Percentiles rank a stretch among this genome's conserved stretches.
Evolutionary conservation across 78 protist genomes (phyloP).

Genomic region (Dictyostelium capitatum): DNA sequence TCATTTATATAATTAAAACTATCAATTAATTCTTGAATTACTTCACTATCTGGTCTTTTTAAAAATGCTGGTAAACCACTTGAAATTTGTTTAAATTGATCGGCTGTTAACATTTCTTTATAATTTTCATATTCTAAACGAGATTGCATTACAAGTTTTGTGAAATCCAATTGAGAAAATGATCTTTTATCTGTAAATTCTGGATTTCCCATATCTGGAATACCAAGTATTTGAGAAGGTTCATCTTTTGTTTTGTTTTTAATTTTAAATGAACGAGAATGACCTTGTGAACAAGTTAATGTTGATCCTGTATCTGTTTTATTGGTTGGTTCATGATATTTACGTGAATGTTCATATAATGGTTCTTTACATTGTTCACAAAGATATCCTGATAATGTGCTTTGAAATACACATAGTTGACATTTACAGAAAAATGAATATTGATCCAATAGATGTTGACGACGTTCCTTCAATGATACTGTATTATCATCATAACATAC

Average conservation of each 20-base stretch:
- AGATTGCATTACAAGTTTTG: too few relatives aligned
- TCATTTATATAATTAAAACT: too few relatives aligned
- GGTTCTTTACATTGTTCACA: neutral
- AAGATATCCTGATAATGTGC: neutral
- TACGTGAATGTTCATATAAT: neutral
- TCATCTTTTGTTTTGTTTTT: neutral
- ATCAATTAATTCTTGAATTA: too few relatives aligned
- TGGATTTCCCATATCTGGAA: too few relatives aligned
- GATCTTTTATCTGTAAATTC: too few relatives aligned
- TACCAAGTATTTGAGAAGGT: too few relatives aligned
- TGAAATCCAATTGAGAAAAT: too few relatives aligned
- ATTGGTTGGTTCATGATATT: neutral
- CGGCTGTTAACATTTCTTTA: too few relatives aligned
- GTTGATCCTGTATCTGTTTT: neutral
- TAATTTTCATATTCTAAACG: too few relatives aligned
- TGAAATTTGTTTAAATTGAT: too few relatives aligned
- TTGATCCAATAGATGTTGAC: neutral
- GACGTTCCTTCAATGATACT: neutral
- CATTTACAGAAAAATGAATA: slow-evolving; percentile 37
- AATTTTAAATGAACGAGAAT: neutral
- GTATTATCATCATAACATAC: neutral
- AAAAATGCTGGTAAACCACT: too few relatives aligned
- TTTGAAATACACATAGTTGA: neutral
- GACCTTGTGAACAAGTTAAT: neutral
- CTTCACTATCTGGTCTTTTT: too few relatives aligned